Conservation (phyloP, 208 protist genomes). For the Trypanosoma grayi region DNA sequence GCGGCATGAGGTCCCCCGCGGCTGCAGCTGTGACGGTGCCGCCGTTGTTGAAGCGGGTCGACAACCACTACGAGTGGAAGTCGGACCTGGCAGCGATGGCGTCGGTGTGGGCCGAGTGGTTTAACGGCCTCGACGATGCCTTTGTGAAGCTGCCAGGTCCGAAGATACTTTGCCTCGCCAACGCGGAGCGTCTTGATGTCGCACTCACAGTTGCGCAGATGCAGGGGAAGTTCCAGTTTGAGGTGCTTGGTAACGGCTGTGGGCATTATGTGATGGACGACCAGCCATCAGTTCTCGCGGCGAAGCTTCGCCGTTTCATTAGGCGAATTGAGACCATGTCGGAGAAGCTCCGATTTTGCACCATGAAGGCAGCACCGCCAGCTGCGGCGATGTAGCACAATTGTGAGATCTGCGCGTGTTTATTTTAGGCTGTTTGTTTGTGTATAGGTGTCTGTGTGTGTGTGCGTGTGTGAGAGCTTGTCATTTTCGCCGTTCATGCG, state of each 20-base stretch:
- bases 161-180: constrained; percentile 89
- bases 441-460: too few species aligned
- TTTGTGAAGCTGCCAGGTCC: constrained; percentile 76
- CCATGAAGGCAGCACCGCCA: background rate
- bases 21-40: constrained; percentile 75
- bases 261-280: constrained; percentile 94
- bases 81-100: constrained; percentile 69
- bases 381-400: background rate
- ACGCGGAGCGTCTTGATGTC: constrained; percentile 85
- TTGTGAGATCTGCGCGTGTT: too few species aligned
- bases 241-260: constrained; percentile 76
- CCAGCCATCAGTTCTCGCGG: constrained; percentile 45
- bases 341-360: constrained; percentile 33
- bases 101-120: constrained; percentile 84
- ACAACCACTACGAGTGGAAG: constrained; percentile 60
- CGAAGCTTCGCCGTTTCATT: constrained; percentile 66
- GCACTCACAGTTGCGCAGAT: constrained; percentile 91
- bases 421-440: too few species aligned
- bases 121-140: constrained; percentile 74
- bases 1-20: constrained; percentile 63
- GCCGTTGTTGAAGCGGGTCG: constrained; percentile 46
- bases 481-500: too few species aligned
- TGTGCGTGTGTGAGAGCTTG: too few species aligned
- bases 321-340: constrained; percentile 50
- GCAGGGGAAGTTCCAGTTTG: constrained; percentile 94